These are phyloP conservation scores for Fusarium proliferatum DNA, from an alignment of 2,329 filamentous ascomycete genomes.

Conservation along the genomic window DNA sequence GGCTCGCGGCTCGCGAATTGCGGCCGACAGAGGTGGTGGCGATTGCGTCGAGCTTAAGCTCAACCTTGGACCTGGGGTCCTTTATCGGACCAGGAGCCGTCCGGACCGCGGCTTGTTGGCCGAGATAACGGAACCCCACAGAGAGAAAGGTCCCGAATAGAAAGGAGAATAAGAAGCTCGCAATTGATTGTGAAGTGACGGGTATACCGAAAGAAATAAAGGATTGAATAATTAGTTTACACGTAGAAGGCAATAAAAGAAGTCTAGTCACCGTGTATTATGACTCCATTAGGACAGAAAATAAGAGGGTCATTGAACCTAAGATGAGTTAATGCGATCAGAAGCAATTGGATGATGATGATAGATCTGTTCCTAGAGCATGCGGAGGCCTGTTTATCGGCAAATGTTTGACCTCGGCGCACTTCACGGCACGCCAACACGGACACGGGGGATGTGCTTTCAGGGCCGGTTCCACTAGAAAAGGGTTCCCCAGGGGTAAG, in stretches of 20 bases:
- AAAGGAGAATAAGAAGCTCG: slow-evolving; percentile 11
- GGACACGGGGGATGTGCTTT: slow-evolving; percentile 19
- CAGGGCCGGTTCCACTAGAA: slow-evolving; percentile 34
- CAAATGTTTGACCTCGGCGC: slow-evolving; percentile 39
- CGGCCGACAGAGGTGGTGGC: slow-evolving; percentile 29
- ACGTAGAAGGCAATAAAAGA: slow-evolving; percentile 15
- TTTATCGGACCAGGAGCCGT: slow-evolving; percentile 45
- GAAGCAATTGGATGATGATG: slow-evolving; percentile 36
- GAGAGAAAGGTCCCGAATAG: slow-evolving; percentile 18
- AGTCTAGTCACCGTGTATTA: slow-evolving; percentile 29
- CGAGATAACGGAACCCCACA: slow-evolving; percentile 43
- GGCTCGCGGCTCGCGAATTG: slow-evolving; percentile 31
- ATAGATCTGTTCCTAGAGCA: slow-evolving; percentile 25
- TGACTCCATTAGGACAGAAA: slow-evolving; percentile 39
- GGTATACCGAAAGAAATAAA: slow-evolving; percentile 10
- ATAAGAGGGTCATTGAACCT: slow-evolving; percentile 24
- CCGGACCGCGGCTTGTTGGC: slow-evolving; percentile 45
- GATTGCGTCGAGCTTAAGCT: slow-evolving; percentile 23
- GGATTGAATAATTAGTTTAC: slow-evolving; percentile 4
- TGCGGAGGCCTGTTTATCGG: slow-evolving; percentile 37
- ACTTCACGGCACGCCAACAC: slow-evolving; percentile 19
- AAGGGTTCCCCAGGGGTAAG: slow-evolving; percentile 9
- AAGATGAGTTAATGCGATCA: slow-evolving; percentile 32
- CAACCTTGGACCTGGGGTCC: slow-evolving; percentile 33
- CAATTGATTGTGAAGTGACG: not conserved